Conservation (phyloP, 2,329 filamentous ascomycete species). For the Neocatenulostroma microsporum region DNA sequence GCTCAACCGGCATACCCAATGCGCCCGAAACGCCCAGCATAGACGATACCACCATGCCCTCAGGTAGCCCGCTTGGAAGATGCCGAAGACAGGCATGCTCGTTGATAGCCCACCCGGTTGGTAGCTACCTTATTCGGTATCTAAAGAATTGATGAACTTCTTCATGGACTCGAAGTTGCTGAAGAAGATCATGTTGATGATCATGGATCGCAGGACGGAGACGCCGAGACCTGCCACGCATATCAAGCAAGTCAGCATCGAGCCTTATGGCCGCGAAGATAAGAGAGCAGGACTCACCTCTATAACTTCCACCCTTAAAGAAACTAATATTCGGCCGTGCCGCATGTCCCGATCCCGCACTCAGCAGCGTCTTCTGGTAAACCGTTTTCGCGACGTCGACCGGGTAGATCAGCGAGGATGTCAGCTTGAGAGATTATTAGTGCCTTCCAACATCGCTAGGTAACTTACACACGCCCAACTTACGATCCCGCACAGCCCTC, state of each 20-base stretch:
- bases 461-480: slow-evolving; percentile 69
- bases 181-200: slow-evolving; percentile 85
- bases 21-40: too few species aligned
- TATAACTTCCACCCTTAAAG: slow-evolving; percentile 71
- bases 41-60: too few species aligned
- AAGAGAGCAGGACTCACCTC: slow-evolving; percentile 51
- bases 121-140: too few species aligned
- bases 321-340: slow-evolving; percentile 63
- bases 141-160: slow-evolving; percentile 42
- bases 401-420: slow-evolving; percentile 40
- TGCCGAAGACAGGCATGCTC: too few species aligned
- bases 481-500: slow-evolving; percentile 72
- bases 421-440: slow-evolving; percentile 8
- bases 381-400: slow-evolving; percentile 80
- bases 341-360: slow-evolving; percentile 51
- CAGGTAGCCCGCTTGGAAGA: too few species aligned
- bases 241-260: too few species aligned
- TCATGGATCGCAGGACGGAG: slow-evolving; percentile 72
- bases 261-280: too few species aligned
- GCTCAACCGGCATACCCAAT: too few species aligned
- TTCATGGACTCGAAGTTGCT: slow-evolving; percentile 80
- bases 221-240: slow-evolving; percentile 58
- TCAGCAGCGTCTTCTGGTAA: slow-evolving; percentile 73
- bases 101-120: too few species aligned
- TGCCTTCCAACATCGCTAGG: not conserved